Base-by-base conservation (phyloP, 73 alveolate species). In the Symbiodinium natans region DNA sequence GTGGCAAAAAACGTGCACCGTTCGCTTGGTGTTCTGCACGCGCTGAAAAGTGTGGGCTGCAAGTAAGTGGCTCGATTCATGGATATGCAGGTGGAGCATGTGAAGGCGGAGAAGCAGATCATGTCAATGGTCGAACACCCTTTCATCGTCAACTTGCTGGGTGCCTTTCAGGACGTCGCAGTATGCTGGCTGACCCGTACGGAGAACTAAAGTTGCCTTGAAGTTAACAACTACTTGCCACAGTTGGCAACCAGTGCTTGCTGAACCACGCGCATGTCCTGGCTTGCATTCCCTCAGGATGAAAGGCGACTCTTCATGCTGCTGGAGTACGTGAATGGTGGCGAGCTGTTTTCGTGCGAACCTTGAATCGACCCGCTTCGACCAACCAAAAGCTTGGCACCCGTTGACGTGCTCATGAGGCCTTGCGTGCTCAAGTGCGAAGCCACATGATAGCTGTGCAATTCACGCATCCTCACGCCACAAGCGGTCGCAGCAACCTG, bases 31-130 rank as follows among this genome's bases (percentile, higher is more conserved):
- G n/a, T n/a, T n/a, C n/a, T n/a, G n/a, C n/a, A n/a, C n/a, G n/a
- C n/a, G n/a, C n/a, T n/a, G n/a, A n/a, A n/a, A n/a, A n/a, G n/a
- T n/a, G n/a, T n/a, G n/a, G n/a, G n/a, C n/a, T n/a, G n/a, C n/a
- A n/a, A n/a, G n/a, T n/a, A n/a, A n/a, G n/a, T n/a, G n/a, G n/a
- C n/a, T n/a, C n/a, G n/a, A n/a, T n/a, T n/a, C n/a, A n/a, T n/a
- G n/a, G 68, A 19, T 3, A 29, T 33, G 59, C 99, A 99, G 99
- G 99, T 88, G 92, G 99, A 99, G 63, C 99, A 99, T 94, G 98
- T 99, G 41, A 94, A 98, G 39, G 97, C 99, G n/a, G 99, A 99
- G 68, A 96, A 83, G 71, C 86, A 87, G 87, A 87, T 99, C 75
- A 93, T 98, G 63, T 63, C 95, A 5, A 96, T 83, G 99, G 68